Evolutionary conservation across 495 filamentous ascomycete genomes (phyloP), one percentile per base, ranked within the genome.

Genomic region (Cercophora scortea): DNA sequence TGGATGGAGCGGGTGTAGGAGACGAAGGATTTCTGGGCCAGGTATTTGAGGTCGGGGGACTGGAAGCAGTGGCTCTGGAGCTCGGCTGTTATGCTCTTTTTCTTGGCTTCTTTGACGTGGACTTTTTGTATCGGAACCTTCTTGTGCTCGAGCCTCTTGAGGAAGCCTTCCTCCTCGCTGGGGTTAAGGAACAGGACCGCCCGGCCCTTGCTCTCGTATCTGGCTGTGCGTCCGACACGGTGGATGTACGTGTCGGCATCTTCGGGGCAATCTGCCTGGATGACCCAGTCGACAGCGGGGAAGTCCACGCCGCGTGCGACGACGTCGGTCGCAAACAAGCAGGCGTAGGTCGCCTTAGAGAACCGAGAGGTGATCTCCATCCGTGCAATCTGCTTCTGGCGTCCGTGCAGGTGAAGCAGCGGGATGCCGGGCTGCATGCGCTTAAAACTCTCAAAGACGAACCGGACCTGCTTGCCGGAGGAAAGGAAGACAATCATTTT

Each of bases 181-280:
- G 94, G 93, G 19, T 94, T 87, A 0, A 99, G 73, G 69, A 99
- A 96, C 5, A 99, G 68, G 5, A 97, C 89, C 0, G 93, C 92
- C 35, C 85, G 81, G 6, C 93, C 93, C 39, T 86, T 78, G 52
- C 85, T 86, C 55, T 96, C 88, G 65, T 90, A 96, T n/a, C 93
- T 81, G 2, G 93, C 93, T 19, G 93, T 99, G 13, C 93, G 83
- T 13, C 93, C 93, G 11, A 96, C 94, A 47, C 93, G 84, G 66
- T 98, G 93, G 56, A 98, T 98, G 56, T 98, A 98, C 0, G 93
- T 97, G 55, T 96, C 93, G 1, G 86, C 87, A 67, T 98, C 93
- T 68, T 98, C 93, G 0, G 93, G 93, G 54, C 89, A 95, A 65
- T 98, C 93, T 32, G 89, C 68, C 62, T 98, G 93, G 43, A 97